Base-by-base conservation (phyloP, 1,284 basidiomycete genomes). In the Cutaneotrichosporon sp. region DNA sequence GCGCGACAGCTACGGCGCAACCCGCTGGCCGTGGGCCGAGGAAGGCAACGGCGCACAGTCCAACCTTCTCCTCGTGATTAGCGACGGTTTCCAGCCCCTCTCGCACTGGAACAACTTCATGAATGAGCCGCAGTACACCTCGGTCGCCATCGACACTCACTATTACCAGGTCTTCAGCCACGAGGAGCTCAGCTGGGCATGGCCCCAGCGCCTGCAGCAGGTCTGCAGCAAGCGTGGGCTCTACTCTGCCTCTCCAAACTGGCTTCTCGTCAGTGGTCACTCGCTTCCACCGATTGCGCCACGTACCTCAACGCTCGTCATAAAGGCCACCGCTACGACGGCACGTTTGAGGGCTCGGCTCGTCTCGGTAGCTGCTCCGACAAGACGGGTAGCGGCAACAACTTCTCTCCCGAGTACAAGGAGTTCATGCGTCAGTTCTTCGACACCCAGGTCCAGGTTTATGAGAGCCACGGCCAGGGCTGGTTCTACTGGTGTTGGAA, bases 51-150 rank as follows among this genome's bases (percentile, higher is more conserved):
- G 52, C 31, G 46, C 55, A 49, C 70, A 77, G 64, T 75, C 75
- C 16, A 73, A 73, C 52, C 65, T 75, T 21, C 72, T 69, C 30
- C 85, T 89, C 21, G 82, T 92, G 63, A 85, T 96, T 60, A 88
- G 91, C 73, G 95, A 97, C 75, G 92, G 90, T 2, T 92, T 97
- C 85, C 88, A 92, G 77, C 82, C 86, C 38, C 81, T 92, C 38
- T 85, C 83, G 64, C 89, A 85, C 72, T 96, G 90, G 90, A 79
- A 83, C 58, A 86, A 87, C 51, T 90, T 88, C 75, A 84, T 90
- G 84, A 69, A 82, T n/a, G 70, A 82, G 31, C 78, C 83, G 84
- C 65, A 72, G n/a, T 84, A 77, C 72, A 71, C 82, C 60, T 87
- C 86, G 40, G 92, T 95, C 31, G 85, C 88, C 30, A 85, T 97